These are phyloP conservation scores for Diaporthe ilicicola DNA, from an alignment of 2,329 filamentous ascomycete species.

Conservation along the genomic window DNA sequence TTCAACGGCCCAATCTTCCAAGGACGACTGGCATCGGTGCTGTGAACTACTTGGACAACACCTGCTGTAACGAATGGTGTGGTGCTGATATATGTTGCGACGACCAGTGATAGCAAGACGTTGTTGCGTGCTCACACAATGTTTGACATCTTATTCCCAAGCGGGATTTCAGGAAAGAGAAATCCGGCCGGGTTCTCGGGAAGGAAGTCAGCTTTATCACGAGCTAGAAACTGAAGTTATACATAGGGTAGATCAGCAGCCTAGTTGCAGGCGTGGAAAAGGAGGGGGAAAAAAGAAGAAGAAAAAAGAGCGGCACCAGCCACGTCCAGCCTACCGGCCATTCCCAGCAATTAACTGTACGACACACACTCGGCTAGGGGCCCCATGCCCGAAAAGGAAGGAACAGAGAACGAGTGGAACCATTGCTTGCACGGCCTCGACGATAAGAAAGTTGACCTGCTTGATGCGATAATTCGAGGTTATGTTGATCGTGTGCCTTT, in stretches of 20 bases:
- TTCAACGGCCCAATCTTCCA: not conserved
- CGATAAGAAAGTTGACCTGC: too few species aligned
- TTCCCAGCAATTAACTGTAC: too few species aligned
- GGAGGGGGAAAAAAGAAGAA: not conserved
- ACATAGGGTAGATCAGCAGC: not conserved
- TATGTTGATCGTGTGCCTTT: not conserved
- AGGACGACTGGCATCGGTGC: too few species aligned
- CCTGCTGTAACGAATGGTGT: not conserved
- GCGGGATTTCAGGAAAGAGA: not conserved
- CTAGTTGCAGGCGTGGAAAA: not conserved
- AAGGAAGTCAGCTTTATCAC: not conserved
- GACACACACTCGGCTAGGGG: not conserved
- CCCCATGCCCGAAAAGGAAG: not conserved
- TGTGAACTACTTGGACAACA: not conserved
- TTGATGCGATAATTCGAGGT: not conserved
- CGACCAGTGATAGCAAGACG: too few species aligned
- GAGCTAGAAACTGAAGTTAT: not conserved
- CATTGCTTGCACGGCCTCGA: not conserved
- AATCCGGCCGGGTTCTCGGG: not conserved
- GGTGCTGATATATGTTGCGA: not conserved
- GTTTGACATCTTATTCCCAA: not conserved
- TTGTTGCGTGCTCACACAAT: not conserved
- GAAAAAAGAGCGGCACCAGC: not conserved
- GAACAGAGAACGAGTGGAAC: not conserved
- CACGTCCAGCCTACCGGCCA: not conserved